These are phyloP conservation scores for Cucumis hystrix DNA, from an alignment of 306 rosid genomes.

Conservation along the genomic window DNA sequence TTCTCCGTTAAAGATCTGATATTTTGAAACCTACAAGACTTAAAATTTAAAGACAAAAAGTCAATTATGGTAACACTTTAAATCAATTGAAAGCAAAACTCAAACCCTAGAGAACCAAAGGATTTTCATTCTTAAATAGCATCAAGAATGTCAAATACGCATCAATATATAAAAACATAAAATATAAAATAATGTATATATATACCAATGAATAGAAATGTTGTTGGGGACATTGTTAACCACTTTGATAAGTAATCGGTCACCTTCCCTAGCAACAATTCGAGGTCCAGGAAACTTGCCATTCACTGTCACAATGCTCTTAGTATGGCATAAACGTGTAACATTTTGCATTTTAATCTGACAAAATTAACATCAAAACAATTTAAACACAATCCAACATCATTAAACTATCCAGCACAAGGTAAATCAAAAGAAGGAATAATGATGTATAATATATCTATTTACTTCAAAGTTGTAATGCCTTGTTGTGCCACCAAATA, in stretches of 20 bases:
- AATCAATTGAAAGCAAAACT: no score
- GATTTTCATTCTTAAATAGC: no score
- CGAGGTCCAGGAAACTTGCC: slow-evolving; percentile 2
- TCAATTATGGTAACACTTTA: no score
- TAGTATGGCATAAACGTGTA: background rate
- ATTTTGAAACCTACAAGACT: no score
- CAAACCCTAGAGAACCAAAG: no score
- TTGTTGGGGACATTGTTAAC: background rate
- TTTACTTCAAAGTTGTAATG: slow-evolving; percentile 1
- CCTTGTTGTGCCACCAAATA: background rate
- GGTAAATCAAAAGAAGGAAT: background rate
- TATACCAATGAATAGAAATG: background rate
- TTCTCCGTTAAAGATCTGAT: no score
- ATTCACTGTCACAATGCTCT: background rate
- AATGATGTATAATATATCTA: background rate
- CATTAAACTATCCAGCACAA: background rate
- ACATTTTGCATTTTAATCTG: background rate
- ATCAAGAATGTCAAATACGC: background rate
- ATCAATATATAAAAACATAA: background rate
- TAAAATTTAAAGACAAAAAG: no score
- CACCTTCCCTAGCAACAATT: background rate
- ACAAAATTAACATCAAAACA: no score
- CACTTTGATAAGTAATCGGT: background rate
- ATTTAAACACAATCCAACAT: background rate
- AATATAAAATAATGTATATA: background rate